Evolutionary conservation across 768 basidiomycete species (phyloP), one percentile per base, ranked within the genome.

Genomic region (Termitomyces sp.): DNA sequence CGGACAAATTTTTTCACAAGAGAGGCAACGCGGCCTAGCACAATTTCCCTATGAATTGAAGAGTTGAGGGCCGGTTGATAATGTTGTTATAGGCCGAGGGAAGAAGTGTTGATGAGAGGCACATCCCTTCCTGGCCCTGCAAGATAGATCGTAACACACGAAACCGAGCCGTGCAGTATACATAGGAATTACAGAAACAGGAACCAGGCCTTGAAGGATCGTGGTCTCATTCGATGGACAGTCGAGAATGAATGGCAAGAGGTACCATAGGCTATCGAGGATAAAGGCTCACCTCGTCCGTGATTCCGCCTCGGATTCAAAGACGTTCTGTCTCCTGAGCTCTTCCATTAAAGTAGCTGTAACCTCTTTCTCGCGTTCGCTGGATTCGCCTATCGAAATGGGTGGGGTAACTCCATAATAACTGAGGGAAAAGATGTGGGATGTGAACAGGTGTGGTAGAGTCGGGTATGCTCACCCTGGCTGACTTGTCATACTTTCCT

Each of bases 1-100:
- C 84, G 84, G 48, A 99, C 97, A 69, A 98, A 99, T 68, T 91
- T 85, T 75, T 93, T 94, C 63, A 98, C 93, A 27, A 97, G 79
- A 53, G 87, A 84, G 42, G 92, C 86, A 45, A 99, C 85, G 45
- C 91, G 87, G 17, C 92, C 95, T 19, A 99, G 82, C 12, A 98
- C 92, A 55, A 91, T 82, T 76, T 98, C 96, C 77, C 97, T 98
- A 72, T 53, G 53, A 59, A 54, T 53, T 56, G 49, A 57, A 65
- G 51, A 57, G 57, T 65, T 59, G 60, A 64, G 35, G 57, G 52
- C 44, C 42, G n/a, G 38, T 58, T 56, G 54, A 54, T 48, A 54
- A 37, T 42, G 34, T 46, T 31, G 47, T 46, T 34, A 58, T 21
- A 37, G 31, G 23, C 40, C 31, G 27, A 44, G 17, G 45, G 14